phyloP scores from a whole-genome alignment of 2,329 filamentous ascomycete species.

The Tolypocladium paradoxum region DNA sequence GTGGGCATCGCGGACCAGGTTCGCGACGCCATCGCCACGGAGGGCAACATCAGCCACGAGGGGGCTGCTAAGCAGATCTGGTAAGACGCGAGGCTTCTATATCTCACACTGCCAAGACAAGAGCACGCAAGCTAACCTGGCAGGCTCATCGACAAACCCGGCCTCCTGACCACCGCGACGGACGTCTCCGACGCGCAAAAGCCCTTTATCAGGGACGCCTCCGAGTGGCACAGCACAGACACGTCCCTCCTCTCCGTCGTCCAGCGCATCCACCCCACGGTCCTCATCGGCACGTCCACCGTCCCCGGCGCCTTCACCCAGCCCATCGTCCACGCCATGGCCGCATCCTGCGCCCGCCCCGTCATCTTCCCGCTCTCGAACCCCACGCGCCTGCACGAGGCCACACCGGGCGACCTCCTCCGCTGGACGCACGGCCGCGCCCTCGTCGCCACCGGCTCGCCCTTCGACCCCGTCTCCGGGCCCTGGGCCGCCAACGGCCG shows the following conservation, averaged over 20 bases:
- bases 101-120: neutral
- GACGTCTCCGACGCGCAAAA: constrained; percentile 58
- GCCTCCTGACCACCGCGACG: constrained; percentile 55
- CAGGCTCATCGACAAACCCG: constrained; percentile 73
- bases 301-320: constrained; percentile 66
- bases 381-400: constrained; percentile 75
- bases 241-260: constrained; percentile 56
- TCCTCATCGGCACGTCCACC: constrained; percentile 77
- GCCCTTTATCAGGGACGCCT: constrained; percentile 51
- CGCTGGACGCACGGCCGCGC: constrained; percentile 70
- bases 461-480: constrained; percentile 62
- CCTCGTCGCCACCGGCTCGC: constrained; percentile 73
- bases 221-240: constrained; percentile 50
- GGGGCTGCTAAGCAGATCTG: constrained; percentile 74
- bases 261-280: constrained; percentile 62
- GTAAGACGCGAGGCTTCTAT: constrained; percentile 27
- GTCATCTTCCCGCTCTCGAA: constrained; percentile 76
- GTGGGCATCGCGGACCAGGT: constrained; percentile 82
- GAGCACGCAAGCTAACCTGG: neutral
- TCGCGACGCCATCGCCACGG: constrained; percentile 63
- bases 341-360: constrained; percentile 59
- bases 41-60: constrained; percentile 54
- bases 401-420: constrained; percentile 63
- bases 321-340: constrained; percentile 65
- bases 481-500: constrained; percentile 38